These are phyloP conservation scores for Phytopythium helicoides DNA, from an alignment of 352 stramenopile species.

Conservation along the genomic window DNA sequence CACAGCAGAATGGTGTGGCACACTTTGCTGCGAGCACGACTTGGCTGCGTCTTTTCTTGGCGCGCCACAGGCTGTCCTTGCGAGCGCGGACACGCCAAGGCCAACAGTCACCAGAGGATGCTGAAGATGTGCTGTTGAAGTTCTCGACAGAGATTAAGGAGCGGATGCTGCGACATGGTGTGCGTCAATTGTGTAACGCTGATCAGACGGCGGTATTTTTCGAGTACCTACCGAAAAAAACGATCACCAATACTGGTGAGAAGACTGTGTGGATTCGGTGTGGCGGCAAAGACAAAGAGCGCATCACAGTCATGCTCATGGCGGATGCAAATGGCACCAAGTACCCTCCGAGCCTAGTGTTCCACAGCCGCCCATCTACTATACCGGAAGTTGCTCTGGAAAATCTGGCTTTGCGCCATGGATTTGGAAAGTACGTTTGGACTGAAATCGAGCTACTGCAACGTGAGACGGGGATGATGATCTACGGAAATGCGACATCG, in stretches of 20 bases:
- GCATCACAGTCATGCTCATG: background rate
- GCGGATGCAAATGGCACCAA: background rate
- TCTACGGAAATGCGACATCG: background rate
- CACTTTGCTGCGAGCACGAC: conserved; percentile 1
- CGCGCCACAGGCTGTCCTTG: background rate
- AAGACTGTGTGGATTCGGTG: background rate
- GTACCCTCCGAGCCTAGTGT: background rate
- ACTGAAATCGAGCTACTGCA: background rate
- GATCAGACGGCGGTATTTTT: conserved; percentile 7
- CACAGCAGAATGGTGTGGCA: background rate
- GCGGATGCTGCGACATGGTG: background rate
- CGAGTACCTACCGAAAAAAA: conserved; percentile 4
- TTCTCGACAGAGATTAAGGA: background rate
- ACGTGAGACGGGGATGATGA: background rate
- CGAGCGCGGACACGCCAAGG: background rate
- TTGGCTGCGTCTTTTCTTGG: background rate
- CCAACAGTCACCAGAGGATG: background rate
- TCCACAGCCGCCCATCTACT: background rate
- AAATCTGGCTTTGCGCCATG: background rate
- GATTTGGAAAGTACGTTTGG: background rate
- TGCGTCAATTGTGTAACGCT: background rate
- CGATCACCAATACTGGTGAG: background rate
- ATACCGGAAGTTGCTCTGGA: background rate
- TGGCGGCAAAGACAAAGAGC: background rate
- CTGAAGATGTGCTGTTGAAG: background rate